Base-by-base conservation (phyloP, 805 yeast genomes). In the Pichia exigua region DNA sequence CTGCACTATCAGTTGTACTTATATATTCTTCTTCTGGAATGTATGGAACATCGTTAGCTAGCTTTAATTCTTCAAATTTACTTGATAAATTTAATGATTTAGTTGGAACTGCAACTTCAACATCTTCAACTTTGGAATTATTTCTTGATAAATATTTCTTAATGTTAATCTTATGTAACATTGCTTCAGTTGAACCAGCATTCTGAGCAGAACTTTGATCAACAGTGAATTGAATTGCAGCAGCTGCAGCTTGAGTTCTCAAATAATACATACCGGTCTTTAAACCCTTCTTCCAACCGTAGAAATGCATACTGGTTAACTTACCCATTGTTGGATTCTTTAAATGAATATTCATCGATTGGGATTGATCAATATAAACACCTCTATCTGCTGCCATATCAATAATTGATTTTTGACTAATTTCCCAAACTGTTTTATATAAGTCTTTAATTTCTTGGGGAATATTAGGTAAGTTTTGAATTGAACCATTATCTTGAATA, bases 201-300 rank as follows among this genome's bases (percentile, higher is more conserved):
- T 59, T 46, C 21, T 56, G 54, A 15, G 69, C 72, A 42, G 68
- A 61, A 46, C 69, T 73, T 61, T 74, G 59, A 64, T 85, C 92
- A 52, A 85, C 85, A 20, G 95, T 86, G 72, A 91, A 94, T 73
- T 94, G 97, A 66, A 94, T 94, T 48, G 98, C 97, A 51, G 96
- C 92, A 48, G 97, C 83, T 38, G 98, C 99, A 58, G 98, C 97
- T 77, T 89, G 96, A 11, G 98, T 92, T 74, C 98, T 86, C 69
- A 94, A 75, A 72, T 94, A 94, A 76, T 94, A 94, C 98, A 94
- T 94, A 70, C 99, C 99, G 22, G 99, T 94, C 79, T 94, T 94
- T 68, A 94, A 80, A 56, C 99, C 99, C 75, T 87, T 89, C 78
- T 89, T 88, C 99, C 99, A 94, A 53, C 98, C 99, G 66, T 94